Percentiles rank a stretch among this genome's conserved stretches.
Conservation (phyloP, 108 stramenopile genomes). For the Bacterosira constricta region DNA sequence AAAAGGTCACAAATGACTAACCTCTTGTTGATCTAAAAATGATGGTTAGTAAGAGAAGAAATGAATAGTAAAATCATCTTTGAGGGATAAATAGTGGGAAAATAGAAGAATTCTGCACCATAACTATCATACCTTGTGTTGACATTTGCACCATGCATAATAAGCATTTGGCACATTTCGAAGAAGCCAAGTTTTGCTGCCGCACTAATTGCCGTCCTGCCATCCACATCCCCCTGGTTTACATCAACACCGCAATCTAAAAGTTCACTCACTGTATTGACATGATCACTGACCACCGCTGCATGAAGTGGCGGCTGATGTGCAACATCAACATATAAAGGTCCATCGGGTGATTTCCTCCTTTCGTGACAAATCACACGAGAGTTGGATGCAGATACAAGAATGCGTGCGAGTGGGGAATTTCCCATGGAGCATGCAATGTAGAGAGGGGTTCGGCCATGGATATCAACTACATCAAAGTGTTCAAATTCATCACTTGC, state of each 20-base stretch:
- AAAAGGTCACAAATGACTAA: background rate
- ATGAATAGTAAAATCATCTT: background rate
- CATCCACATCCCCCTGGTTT: conserved; percentile 21
- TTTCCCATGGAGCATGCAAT: conserved; percentile 42
- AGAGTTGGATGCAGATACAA: conserved; percentile 29
- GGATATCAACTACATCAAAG: conserved; percentile 35
- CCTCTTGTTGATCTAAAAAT: background rate
- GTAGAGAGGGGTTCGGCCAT: conserved; percentile 40
- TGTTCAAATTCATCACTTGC: conserved; percentile 19
- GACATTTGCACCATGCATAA: conserved; percentile 38
- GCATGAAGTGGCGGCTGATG: conserved; percentile 43
- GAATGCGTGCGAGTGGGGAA: conserved; percentile 13
- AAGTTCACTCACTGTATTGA: conserved; percentile 30
- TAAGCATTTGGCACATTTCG: conserved; percentile 35
- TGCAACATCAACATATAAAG: conserved; percentile 20
- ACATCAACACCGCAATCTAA: conserved; percentile 38
- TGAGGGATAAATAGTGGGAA: background rate
- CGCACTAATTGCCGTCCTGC: conserved; percentile 29
- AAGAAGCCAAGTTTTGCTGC: conserved; percentile 38
- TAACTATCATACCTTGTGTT: conserved; percentile 9
- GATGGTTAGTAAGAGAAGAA: too few species aligned
- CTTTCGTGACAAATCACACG: conserved; percentile 35
- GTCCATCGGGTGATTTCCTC: conserved; percentile 18
- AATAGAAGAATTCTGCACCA: background rate
- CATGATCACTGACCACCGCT: conserved; percentile 41